phyloP scores from a whole-genome alignment of 2,329 filamentous ascomycete genomes.

The Nakataea oryzae region DNA sequence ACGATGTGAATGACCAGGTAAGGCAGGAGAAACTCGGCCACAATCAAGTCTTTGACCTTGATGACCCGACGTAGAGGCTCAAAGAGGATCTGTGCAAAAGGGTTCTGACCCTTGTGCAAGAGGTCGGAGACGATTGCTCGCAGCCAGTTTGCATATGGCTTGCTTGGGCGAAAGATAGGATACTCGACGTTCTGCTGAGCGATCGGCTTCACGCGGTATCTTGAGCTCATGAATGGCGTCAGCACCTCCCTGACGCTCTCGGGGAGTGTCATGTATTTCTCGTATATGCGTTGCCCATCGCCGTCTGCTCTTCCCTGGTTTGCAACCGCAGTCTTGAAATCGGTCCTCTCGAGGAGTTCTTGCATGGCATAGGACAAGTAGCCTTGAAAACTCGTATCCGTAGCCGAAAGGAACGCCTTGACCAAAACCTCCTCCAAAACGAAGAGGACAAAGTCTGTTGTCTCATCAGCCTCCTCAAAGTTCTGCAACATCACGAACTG shows the following conservation, averaged over 20 bases:
- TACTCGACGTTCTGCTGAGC: conserved; percentile 50
- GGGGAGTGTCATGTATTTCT: conserved; percentile 70
- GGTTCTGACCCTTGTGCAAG: conserved; percentile 64
- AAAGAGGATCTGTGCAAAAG: conserved; percentile 69
- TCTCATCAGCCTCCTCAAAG: conserved; percentile 68
- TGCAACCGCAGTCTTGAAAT: conserved; percentile 50
- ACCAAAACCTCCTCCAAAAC: conserved; percentile 81
- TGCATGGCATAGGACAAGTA: conserved; percentile 95
- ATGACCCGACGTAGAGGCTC: conserved; percentile 73
- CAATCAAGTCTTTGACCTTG: conserved; percentile 73
- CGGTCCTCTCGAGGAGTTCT: conserved; percentile 69
- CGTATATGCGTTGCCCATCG: conserved; percentile 50
- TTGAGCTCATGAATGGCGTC: conserved; percentile 80
- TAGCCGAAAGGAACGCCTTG: conserved; percentile 82
- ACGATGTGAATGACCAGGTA: conserved; percentile 79
- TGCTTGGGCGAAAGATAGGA: conserved; percentile 63
- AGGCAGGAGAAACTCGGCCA: conserved; percentile 80
- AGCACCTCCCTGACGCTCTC: conserved; percentile 69
- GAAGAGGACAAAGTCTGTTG: conserved; percentile 75
- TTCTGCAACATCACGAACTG: conserved; percentile 85
- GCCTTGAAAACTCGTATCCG: conserved; percentile 77
- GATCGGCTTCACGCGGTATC: conserved; percentile 62
- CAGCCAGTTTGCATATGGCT: conserved; percentile 73
- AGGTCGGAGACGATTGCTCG: conserved; percentile 72
- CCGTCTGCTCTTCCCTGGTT: conserved; percentile 25